Evolutionary conservation across 257 asterid species (phyloP), one percentile per base, ranked within the genome.

Genomic region (Solanum etuberosum): DNA sequence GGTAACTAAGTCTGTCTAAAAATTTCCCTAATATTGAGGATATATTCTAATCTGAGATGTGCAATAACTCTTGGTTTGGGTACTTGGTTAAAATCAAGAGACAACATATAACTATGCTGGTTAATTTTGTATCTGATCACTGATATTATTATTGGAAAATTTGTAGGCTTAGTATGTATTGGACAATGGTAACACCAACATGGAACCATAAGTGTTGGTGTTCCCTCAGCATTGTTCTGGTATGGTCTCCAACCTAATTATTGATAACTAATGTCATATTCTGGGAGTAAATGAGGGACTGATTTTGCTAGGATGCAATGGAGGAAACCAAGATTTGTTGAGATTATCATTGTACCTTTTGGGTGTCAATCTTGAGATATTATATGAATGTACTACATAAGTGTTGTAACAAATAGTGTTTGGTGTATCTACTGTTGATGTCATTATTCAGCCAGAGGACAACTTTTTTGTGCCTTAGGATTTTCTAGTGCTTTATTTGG

Each of bases 201-300:
- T 85, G 87, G 32, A 85, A 85, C 83, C 70, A 72, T 85, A 65
- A 86, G 83, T 72, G 88, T 86, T 86, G 71, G 88, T 46, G 85
- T 81, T 71, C 37, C 81, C 70, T 57, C 85, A 23, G 32, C 43
- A 38, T 74, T 54, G 73, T 54, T 86, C 88, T 73, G 88, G 85
- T 86, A 86, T 86, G 88, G 83, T 59, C 71, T 54, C 74, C 57
- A 86, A 73, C 76, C 57, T 54, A 13, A 77, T 31, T 70, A 31
- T 78, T 46, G 31, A 72, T 86, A 42, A 32, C 35, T 86, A 43
- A 31, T 38, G 57, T 34, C 72, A 86, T 78, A 86, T 72, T n/a
- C 6, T 48, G 84, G 42, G 84, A 48, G 67, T 5, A 15, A 86
- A 86, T 43, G 51, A 86, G 46, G 18, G 84, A 7, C 88, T 72